phyloP scores from a whole-genome alignment of 208 protist species.

The Lotmaria passim region DNA sequence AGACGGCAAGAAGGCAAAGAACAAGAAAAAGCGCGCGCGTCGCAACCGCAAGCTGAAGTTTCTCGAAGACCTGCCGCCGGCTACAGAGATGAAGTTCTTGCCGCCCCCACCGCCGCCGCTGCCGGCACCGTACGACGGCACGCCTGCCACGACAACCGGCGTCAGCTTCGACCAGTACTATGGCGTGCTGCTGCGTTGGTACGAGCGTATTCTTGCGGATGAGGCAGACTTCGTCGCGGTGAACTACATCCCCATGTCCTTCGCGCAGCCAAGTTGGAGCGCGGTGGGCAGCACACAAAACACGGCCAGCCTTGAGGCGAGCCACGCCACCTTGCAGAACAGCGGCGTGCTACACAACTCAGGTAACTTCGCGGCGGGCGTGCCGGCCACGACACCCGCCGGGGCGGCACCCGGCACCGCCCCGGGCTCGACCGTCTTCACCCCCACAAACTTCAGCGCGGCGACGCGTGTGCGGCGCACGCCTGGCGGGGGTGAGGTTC shows the following conservation, averaged over 20 bases:
- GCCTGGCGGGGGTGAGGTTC: conserved; percentile 31
- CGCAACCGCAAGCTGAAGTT: conserved; percentile 38
- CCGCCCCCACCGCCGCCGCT: conserved; percentile 35
- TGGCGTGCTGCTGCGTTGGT: conserved; percentile 50
- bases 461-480: conserved; percentile 3
- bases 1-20: conserved; percentile 1
- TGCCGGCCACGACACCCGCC: background rate
- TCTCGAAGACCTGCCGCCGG: conserved; percentile 26
- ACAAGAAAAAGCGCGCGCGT: conserved; percentile 31
- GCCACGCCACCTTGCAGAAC: conserved; percentile 18
- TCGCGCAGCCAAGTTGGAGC: background rate
- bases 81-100: conserved; percentile 27
- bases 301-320: conserved; percentile 9
- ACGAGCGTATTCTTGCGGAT: conserved; percentile 45
- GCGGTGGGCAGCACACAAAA: background rate
- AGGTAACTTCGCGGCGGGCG: background rate
- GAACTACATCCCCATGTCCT: conserved; percentile 1
- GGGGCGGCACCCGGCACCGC: background rate
- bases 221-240: conserved; percentile 43
- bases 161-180: conserved; percentile 26
- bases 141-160: background rate
- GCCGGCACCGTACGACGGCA: background rate
- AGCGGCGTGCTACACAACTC: conserved; percentile 5
- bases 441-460: conserved; percentile 11
- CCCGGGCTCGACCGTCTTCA: background rate